Conservation (phyloP, 306 rosid species). For the Pterocarpus macrocarpus region DNA sequence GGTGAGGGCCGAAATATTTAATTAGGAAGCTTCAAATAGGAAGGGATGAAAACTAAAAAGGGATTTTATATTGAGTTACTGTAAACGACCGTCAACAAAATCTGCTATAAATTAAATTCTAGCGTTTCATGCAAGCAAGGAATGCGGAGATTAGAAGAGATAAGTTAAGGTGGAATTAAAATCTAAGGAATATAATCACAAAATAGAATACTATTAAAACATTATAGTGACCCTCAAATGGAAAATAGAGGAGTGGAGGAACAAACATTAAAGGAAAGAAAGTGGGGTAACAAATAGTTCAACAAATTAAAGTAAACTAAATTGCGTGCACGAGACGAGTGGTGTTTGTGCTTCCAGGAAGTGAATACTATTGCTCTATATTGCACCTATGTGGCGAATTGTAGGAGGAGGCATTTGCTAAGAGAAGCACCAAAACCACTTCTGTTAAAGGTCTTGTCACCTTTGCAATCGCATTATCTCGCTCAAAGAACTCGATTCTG, state of each 20-base stretch:
- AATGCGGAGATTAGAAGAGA: neutral
- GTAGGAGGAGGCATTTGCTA: neutral
- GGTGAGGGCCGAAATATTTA: neutral
- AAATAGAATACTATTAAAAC: neutral
- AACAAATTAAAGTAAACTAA: neutral
- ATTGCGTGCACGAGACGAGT: neutral
- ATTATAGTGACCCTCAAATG: neutral
- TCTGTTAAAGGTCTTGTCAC: neutral
- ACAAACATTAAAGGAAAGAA: neutral
- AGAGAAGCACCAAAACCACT: neutral
- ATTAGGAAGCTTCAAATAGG: too few relatives aligned
- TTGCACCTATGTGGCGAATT: neutral
- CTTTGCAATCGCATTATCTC: neutral
- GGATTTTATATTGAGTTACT: neutral
- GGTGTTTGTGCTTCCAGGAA: neutral
- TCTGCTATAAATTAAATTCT: neutral
- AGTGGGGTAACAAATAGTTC: neutral
- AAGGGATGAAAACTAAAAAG: neutral
- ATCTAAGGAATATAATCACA: neutral
- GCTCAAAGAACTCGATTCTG: constrained; percentile 13
- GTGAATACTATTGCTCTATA: neutral
- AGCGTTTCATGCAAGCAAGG: neutral
- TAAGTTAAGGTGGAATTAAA: neutral
- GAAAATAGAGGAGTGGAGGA: neutral
- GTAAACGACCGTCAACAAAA: constrained; percentile 15